A percentile compares a stretch with the other conserved stretches of the same genome.
Conservation (phyloP, 768 basidiomycete genomes). For the Saitozyma podzolica region DNA sequence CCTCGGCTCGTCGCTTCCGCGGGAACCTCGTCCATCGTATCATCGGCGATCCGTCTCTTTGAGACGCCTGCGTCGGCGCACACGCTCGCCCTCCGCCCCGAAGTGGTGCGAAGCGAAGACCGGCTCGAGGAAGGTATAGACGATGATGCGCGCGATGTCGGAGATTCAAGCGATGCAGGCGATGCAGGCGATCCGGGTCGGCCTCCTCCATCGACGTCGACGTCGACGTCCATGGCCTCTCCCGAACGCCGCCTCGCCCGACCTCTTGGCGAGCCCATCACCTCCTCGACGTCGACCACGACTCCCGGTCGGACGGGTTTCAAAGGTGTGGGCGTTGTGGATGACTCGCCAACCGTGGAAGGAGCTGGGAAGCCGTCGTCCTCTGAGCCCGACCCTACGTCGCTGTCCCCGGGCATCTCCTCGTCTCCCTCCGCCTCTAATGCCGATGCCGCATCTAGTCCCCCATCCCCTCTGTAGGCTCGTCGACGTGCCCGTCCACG, state of each 20-base stretch:
- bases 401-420: constrained; percentile 16
- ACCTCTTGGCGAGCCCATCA: background rate
- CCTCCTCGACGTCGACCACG: background rate
- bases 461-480: no score
- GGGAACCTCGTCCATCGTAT: background rate
- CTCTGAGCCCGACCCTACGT: background rate
- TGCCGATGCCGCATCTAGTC: no score
- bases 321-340: background rate
- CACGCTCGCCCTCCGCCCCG: background rate
- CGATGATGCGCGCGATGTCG: constrained; percentile 24
- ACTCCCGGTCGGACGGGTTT: constrained; percentile 1
- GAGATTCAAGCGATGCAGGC: background rate
- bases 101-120: constrained; percentile 24
- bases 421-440: constrained; percentile 2
- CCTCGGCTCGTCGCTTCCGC: background rate
- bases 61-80: background rate
- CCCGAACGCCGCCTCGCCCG: constrained; percentile 1
- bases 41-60: constrained; percentile 3
- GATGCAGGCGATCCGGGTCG: background rate
- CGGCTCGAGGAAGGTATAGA: constrained; percentile 37
- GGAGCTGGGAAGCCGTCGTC: background rate
- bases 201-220: background rate
- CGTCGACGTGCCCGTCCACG: no score
- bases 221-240: constrained; percentile 12
- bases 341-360: background rate